Evolutionary conservation across 495 filamentous ascomycete species (phyloP).

Genomic region (Terfezia boudieri): DNA sequence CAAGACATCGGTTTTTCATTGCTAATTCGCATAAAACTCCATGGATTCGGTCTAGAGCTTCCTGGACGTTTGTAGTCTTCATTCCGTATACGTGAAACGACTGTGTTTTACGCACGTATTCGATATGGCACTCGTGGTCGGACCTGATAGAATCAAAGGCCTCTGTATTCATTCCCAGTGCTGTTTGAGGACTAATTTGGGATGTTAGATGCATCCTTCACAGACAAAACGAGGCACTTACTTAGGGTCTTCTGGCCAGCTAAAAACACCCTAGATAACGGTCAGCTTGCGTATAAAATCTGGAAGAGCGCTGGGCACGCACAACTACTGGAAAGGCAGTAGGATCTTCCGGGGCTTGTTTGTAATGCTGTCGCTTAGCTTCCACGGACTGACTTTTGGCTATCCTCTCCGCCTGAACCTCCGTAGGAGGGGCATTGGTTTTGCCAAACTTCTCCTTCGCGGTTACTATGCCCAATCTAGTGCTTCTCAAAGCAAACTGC

Average conservation of each 20-base stretch:
- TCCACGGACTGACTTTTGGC: slow-evolving; percentile 1
- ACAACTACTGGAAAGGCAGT: slow-evolving; percentile 4
- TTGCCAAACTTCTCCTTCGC: slow-evolving; percentile 5
- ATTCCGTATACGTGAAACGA: slow-evolving; percentile 13
- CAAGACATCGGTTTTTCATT: slow-evolving; percentile 9
- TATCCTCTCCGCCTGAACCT: neutral
- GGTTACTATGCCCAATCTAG: neutral
- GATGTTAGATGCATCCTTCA: too few relatives aligned
- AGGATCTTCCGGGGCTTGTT: slow-evolving; percentile 6
- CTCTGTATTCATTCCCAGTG: slow-evolving; percentile 10
- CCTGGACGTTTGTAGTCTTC: slow-evolving; percentile 3
- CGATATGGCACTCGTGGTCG: slow-evolving; percentile 14
- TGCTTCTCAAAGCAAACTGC: slow-evolving; percentile 7
- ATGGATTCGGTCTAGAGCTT: slow-evolving; percentile 10
- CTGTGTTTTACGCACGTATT: neutral
- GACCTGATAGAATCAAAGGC: slow-evolving; percentile 13
- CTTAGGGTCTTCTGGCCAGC: slow-evolving; percentile 11
- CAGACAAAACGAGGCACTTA: neutral
- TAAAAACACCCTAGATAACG: slow-evolving; percentile 6
- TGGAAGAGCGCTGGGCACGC: too few relatives aligned
- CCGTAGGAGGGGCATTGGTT: slow-evolving; percentile 6
- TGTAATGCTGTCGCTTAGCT: slow-evolving; percentile 4
- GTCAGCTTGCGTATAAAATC: too few relatives aligned
- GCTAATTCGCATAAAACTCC: slow-evolving; percentile 15
- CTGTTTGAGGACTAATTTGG: slow-evolving; percentile 3